phyloP scores from a whole-genome alignment of 352 stramenopile species.

The Globisporangium alternatum region DNA sequence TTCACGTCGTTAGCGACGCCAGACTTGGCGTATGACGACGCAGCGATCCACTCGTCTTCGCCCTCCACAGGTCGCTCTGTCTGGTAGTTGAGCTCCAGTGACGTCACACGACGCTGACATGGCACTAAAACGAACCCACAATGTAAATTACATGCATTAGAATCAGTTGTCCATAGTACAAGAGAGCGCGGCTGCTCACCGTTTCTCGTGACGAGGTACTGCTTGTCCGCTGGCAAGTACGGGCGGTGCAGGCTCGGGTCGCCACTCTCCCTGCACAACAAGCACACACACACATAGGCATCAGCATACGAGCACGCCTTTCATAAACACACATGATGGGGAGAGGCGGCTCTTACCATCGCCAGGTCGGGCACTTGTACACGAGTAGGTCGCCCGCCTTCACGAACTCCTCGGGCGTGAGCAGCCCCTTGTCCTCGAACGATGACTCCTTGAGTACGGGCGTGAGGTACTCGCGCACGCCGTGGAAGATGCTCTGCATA shows the following conservation, averaged over 20 bases:
- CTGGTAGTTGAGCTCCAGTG: slow-evolving; percentile 74
- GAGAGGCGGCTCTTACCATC: slow-evolving; percentile 54
- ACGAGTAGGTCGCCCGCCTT: slow-evolving; percentile 94
- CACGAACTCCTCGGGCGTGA: slow-evolving; percentile 98
- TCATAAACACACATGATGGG: not conserved
- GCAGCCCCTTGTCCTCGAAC: slow-evolving; percentile 92
- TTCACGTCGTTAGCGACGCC: slow-evolving; percentile 27
- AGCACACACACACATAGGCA: not conserved
- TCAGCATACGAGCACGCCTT: not conserved
- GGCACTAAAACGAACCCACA: slow-evolving; percentile 54
- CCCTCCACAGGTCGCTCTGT: slow-evolving; percentile 67
- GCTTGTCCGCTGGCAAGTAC: slow-evolving; percentile 83
- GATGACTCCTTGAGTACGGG: slow-evolving; percentile 90
- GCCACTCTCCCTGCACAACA: slow-evolving; percentile 53
- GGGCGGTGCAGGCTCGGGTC: slow-evolving; percentile 50
- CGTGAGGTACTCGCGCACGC: slow-evolving; percentile 85
- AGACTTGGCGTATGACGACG: slow-evolving; percentile 65
- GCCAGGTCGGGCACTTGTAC: slow-evolving; percentile 96
- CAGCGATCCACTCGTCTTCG: slow-evolving; percentile 91
- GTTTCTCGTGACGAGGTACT: slow-evolving; percentile 86
- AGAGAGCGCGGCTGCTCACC: slow-evolving; percentile 20
- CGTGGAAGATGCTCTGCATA: slow-evolving; percentile 81
- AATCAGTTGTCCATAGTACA: not conserved
- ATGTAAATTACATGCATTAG: not conserved
- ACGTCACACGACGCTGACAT: slow-evolving; percentile 76